These are phyloP conservation scores for Fraxinus sp. DNA, from an alignment of 305 asterid genomes.

Conservation along the genomic window DNA sequence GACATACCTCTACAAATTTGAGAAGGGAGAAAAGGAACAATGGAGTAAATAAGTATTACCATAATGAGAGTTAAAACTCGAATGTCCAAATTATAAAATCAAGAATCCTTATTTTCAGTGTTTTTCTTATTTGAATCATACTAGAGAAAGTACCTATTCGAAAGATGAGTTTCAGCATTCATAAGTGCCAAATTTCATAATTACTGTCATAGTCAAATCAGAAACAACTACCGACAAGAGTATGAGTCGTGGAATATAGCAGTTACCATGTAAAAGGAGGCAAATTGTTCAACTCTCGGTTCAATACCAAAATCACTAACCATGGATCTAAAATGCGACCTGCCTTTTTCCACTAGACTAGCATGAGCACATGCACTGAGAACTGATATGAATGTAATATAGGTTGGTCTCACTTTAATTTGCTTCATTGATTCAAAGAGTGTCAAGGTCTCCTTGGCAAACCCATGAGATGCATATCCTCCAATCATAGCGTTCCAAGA, in stretches of 20 bases:
- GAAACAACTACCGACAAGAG: neutral
- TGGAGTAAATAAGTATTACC: neutral
- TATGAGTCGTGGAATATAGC: neutral
- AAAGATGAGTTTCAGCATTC: neutral
- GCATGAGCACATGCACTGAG: slow-evolving; percentile 80
- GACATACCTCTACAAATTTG: neutral
- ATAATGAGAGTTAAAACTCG: neutral
- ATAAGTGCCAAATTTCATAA: neutral
- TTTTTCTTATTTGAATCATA: neutral
- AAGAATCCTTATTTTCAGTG: neutral
- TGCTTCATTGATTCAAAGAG: slow-evolving; percentile 72
- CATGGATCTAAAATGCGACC: too few relatives aligned
- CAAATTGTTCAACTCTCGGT: too few relatives aligned
- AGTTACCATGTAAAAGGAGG: slow-evolving; percentile 62
- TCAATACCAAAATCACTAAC: too few relatives aligned
- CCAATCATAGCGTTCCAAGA: slow-evolving; percentile 97
- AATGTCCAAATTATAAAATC: neutral
- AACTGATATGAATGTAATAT: slow-evolving; percentile 72
- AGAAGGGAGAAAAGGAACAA: neutral
- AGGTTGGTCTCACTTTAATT: slow-evolving; percentile 51
- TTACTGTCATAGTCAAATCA: neutral
- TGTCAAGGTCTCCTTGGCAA: slow-evolving; percentile 59
- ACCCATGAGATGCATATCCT: slow-evolving; percentile 76
- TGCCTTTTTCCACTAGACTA: slow-evolving; percentile 67
- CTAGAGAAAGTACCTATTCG: neutral